Evolutionary conservation across 2,329 filamentous ascomycete genomes (phyloP).

Genomic region (Rutstroemia sp.): DNA sequence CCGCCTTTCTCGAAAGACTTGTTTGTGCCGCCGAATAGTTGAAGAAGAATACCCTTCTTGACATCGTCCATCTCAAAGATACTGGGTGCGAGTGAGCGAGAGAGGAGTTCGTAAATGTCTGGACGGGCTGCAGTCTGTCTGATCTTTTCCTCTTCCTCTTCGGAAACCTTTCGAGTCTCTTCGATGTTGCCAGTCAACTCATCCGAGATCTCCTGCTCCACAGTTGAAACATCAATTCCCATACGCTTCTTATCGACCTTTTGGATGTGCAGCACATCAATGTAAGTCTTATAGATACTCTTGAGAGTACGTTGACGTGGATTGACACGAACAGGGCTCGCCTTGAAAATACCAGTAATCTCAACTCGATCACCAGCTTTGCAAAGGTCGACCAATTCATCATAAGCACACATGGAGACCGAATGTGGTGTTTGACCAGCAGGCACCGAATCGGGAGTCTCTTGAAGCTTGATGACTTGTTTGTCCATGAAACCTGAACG

Average conservation of each 20-base stretch:
- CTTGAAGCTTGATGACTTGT: constrained; percentile 97
- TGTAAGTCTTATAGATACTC: constrained; percentile 95
- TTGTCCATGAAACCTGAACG: constrained; percentile 92
- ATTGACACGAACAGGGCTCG: constrained; percentile 88
- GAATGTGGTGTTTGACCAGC: constrained; percentile 96
- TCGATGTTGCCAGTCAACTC: constrained; percentile 62
- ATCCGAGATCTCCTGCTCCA: constrained; percentile 65
- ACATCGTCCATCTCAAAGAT: constrained; percentile 98
- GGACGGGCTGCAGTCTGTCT: constrained; percentile 67
- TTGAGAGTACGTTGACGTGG: constrained; percentile 88
- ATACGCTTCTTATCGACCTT: constrained; percentile 94
- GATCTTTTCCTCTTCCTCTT: constrained; percentile 87
- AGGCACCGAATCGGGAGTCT: constrained; percentile 90
- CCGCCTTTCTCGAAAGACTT: constrained; percentile 96
- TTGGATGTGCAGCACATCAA: constrained; percentile 91
- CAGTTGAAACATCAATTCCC: constrained; percentile 82
- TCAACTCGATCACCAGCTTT: constrained; percentile 95
- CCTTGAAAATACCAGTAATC: constrained; percentile 94
- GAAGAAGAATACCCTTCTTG: constrained; percentile 95
- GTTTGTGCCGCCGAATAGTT: constrained; percentile 95
- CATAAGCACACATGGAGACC: constrained; percentile 91
- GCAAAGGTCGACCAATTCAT: constrained; percentile 94
- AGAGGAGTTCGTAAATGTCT: constrained; percentile 88
- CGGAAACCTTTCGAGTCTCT: constrained; percentile 73
- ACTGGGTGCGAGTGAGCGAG: constrained; percentile 85